These are phyloP conservation scores for Boletus insuetus DNA, from an alignment of 768 basidiomycete genomes.

Conservation along the genomic window DNA sequence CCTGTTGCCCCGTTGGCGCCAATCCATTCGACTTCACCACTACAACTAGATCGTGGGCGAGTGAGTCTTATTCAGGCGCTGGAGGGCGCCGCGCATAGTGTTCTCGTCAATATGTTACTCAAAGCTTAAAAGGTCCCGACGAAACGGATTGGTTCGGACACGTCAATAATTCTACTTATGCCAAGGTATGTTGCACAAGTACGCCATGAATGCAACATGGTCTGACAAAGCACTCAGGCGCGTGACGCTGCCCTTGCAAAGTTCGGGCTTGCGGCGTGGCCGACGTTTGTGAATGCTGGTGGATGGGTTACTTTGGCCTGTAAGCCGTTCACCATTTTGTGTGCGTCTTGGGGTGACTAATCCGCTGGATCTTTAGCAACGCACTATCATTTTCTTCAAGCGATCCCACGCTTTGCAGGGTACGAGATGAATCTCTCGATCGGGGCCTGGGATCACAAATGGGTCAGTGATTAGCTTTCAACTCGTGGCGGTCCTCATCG, in stretches of 20 bases:
- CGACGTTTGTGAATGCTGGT: slow-evolving; percentile 11
- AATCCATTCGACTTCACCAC: slow-evolving; percentile 14
- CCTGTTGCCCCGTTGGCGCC: slow-evolving; percentile 12
- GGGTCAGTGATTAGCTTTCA: slow-evolving; percentile 5
- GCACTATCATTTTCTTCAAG: slow-evolving; percentile 15
- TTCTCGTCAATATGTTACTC: background rate
- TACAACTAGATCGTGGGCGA: slow-evolving; percentile 10
- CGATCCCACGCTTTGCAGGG: slow-evolving; percentile 14
- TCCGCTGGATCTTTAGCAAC: background rate
- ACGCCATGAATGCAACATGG: background rate
- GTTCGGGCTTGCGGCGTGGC: slow-evolving; percentile 6
- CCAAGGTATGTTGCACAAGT: slow-evolving; percentile 2
- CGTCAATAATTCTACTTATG: slow-evolving; percentile 15
- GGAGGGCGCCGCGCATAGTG: background rate
- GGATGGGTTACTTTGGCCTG: slow-evolving; percentile 7
- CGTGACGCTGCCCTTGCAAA: slow-evolving; percentile 15
- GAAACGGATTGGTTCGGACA: slow-evolving; percentile 20
- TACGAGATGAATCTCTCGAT: slow-evolving; percentile 17
- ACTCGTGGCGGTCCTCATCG: background rate
- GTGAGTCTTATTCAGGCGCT: slow-evolving; percentile 6
- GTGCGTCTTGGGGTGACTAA: background rate
- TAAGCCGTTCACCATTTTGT: background rate
- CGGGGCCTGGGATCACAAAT: slow-evolving; percentile 18
- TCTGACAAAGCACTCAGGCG: slow-evolving; percentile 4
- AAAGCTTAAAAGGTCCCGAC: slow-evolving; percentile 11